Percentiles rank a stretch among this genome's conserved stretches.
These are phyloP conservation scores for Schizothecium vesticola DNA, from an alignment of 495 filamentous ascomycete genomes.

Conservation along the genomic window DNA sequence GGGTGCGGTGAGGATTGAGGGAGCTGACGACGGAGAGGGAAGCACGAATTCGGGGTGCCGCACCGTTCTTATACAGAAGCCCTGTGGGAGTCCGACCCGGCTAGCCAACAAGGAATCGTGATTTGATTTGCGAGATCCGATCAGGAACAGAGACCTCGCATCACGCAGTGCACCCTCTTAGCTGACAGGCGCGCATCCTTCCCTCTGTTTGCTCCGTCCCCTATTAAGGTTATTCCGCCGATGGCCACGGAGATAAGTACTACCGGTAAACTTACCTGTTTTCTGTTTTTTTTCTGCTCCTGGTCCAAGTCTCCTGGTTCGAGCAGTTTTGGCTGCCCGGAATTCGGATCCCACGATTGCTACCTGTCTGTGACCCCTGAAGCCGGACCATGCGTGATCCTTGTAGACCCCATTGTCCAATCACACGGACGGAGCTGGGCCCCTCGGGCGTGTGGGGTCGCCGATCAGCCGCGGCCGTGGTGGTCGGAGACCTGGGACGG, in stretches of 20 bases:
- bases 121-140: not conserved
- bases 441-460: not conserved
- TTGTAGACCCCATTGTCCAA: not conserved
- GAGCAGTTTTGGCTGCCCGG: not conserved
- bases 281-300: too few species aligned
- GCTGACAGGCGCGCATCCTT: too few species aligned
- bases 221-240: too few species aligned
- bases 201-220: too few species aligned
- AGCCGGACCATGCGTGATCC: not conserved
- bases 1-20: not conserved
- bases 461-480: not conserved
- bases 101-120: not conserved
- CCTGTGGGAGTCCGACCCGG: not conserved
- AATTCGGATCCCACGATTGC: not conserved
- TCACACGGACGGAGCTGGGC: not conserved
- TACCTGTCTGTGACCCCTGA: not conserved
- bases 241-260: too few species aligned
- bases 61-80: not conserved
- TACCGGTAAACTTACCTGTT: too few species aligned
- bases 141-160: not conserved
- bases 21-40: not conserved
- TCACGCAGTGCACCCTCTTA: not conserved
- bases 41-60: too few species aligned
- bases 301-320: too few species aligned
- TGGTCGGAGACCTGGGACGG: not conserved